Percentiles rank a stretch among this genome's conserved stretches.
phyloP scores from a whole-genome alignment of 345 rosid genomes.

The Populus pruinosa region DNA sequence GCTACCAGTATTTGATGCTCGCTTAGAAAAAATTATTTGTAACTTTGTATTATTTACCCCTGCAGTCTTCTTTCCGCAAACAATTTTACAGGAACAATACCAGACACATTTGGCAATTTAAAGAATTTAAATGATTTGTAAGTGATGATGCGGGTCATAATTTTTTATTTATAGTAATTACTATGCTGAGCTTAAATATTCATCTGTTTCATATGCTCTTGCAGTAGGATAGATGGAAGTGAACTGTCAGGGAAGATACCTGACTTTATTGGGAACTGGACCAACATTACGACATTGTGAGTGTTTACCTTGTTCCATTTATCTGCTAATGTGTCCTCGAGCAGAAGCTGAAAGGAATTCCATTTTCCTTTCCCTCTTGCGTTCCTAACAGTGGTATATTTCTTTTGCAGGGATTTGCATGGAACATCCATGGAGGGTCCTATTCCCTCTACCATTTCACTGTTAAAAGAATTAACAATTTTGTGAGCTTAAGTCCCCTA shows the following conservation, averaged over 20 bases:
- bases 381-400: background rate
- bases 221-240: slow-evolving; percentile 83
- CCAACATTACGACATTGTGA: slow-evolving; percentile 50
- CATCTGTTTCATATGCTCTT: background rate
- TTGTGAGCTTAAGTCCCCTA: slow-evolving; percentile 47
- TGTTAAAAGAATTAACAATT: slow-evolving; percentile 38
- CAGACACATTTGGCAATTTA: slow-evolving; percentile 59
- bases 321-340: background rate
- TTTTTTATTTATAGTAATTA: no score
- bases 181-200: background rate
- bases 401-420: slow-evolving; percentile 56
- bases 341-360: background rate
- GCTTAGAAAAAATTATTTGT: background rate
- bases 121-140: slow-evolving; percentile 71
- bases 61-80: slow-evolving; percentile 68
- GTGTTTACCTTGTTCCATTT: slow-evolving; percentile 16
- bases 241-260: slow-evolving; percentile 71
- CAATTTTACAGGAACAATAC: slow-evolving; percentile 70
- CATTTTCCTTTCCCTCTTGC: no score
- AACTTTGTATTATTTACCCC: background rate
- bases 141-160: slow-evolving; percentile 20
- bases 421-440: slow-evolving; percentile 91
- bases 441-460: slow-evolving; percentile 61
- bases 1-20: background rate
- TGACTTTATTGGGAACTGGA: slow-evolving; percentile 80